Evolutionary conservation across 163 green algal species (phyloP), one percentile per base, ranked within the genome.

Genomic region (Volvox carteri): DNA sequence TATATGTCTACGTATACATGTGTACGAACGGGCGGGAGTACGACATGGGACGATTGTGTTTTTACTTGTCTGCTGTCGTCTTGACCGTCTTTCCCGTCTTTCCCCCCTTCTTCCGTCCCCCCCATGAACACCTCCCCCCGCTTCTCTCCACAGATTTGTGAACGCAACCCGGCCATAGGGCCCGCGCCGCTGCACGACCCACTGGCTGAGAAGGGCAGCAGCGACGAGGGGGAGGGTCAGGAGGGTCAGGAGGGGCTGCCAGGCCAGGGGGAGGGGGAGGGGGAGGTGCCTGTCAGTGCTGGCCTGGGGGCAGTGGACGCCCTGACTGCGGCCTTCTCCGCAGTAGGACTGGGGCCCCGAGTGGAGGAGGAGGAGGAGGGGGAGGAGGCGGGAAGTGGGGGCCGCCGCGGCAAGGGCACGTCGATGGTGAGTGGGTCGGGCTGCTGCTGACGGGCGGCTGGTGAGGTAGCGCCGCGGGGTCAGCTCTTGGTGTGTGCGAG

Each of bases 151-250:
- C 58, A 86, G 78, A 39, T 75, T 23, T 68, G 35, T 39, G 78
- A 86, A 56, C 78, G 4, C 21, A 35, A 54, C 39, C 78, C 78
- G 21, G 78, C 23, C 58, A 86, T 86, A 35, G 78, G 78, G 23
- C 78, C 56, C 78, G 16, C 12, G 23, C 78, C 78, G 21, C 78
- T 86, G 78, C 78, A 54, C 39, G 78, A 86, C 78, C 78, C 78
- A 8, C 78, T 86, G 78, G 78, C 78, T 37, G 78, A 76, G 56
- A 46, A n/a, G 28, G 78, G 78, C 54, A 86, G 54, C 78, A 86
- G 56, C 58, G 56, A 76, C 54, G 78, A 75, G 56, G 56, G 56
- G 8, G 78, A 86, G 58, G 78, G 56, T 9, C 30, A 25, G 52
- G 77, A 39, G 14, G 76, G 21, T 1, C 50, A 19, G 19, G 76